Evolutionary conservation across 2,329 filamentous ascomycete genomes (phyloP).

Genomic region (Ophiognomonia clavigignenti-juglandacearum): DNA sequence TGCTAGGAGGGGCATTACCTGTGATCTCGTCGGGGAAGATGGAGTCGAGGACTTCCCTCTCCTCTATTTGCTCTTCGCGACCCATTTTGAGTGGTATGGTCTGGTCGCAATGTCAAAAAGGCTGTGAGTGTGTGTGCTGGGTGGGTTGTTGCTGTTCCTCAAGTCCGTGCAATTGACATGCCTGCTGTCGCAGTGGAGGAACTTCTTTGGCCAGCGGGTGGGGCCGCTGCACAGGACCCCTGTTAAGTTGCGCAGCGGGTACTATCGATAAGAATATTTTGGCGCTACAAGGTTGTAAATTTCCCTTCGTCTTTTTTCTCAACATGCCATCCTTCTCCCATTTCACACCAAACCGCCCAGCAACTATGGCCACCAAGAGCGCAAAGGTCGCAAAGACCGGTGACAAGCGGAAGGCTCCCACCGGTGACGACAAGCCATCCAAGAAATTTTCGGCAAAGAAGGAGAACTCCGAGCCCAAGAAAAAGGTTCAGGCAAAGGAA

Average conservation of each 20-base stretch:
- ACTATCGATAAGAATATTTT: no score
- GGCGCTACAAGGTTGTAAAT: no score
- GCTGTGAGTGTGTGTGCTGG: not conserved
- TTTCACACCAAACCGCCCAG: not conserved
- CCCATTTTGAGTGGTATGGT: slow-evolving; percentile 43
- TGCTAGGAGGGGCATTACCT: slow-evolving; percentile 43
- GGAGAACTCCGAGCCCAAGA: slow-evolving; percentile 32
- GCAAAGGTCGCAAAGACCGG: slow-evolving; percentile 31
- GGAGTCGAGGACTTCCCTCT: slow-evolving; percentile 94
- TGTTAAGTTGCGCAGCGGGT: no score
- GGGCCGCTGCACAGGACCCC: no score
- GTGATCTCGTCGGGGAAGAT: slow-evolving; percentile 98
- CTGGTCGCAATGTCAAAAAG: not conserved
- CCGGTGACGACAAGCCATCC: slow-evolving; percentile 37
- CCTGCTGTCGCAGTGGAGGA: no score
- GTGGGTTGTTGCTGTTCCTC: not conserved
- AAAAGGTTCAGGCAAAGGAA: slow-evolving; percentile 28
- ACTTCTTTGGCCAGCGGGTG: no score
- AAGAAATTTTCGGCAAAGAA: slow-evolving; percentile 45
- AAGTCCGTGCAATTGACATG: no score
- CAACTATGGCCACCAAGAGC: slow-evolving; percentile 44
- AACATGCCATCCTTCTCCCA: not conserved
- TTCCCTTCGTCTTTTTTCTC: not conserved
- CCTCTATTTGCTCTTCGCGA: slow-evolving; percentile 86
- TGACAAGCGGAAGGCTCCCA: slow-evolving; percentile 53